Percentiles rank a stretch among this genome's conserved stretches.
These are phyloP conservation scores for Torulaspora pretoriensis DNA, from an alignment of 1,139 yeast genomes.

Conservation along the genomic window DNA sequence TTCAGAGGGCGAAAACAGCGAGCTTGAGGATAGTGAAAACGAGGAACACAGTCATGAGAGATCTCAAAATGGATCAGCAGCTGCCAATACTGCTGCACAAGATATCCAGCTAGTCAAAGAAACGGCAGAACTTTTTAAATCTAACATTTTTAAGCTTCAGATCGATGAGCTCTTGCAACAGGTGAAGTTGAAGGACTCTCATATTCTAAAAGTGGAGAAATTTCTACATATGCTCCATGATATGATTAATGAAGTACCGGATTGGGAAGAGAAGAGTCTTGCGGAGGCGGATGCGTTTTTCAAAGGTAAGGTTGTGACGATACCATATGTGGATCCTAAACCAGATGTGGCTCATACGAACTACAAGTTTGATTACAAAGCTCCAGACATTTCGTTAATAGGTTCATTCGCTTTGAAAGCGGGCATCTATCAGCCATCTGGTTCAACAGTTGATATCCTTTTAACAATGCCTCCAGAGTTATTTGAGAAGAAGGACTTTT, in stretches of 20 bases:
- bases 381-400: constrained; percentile 76
- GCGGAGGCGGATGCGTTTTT: constrained; percentile 52
- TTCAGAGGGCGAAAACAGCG: constrained; percentile 18
- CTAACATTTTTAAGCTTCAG: constrained; percentile 89
- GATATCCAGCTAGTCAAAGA: constrained; percentile 90
- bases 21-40: constrained; percentile 10
- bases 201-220: constrained; percentile 64
- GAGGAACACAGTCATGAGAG: constrained; percentile 14
- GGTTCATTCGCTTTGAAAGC: constrained; percentile 90
- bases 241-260: constrained; percentile 58
- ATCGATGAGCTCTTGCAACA: constrained; percentile 86
- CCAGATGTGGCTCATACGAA: constrained; percentile 56
- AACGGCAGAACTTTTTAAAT: constrained; percentile 88
- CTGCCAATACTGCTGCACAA: constrained; percentile 53
- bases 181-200: constrained; percentile 65
- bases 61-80: constrained; percentile 6
- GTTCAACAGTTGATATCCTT: constrained; percentile 69
- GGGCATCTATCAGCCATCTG: constrained; percentile 60
- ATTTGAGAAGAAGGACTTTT: constrained; percentile 81
- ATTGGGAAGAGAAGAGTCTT: constrained; percentile 48
- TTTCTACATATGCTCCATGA: constrained; percentile 74
- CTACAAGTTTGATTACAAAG: constrained; percentile 62
- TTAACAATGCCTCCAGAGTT: constrained; percentile 73
- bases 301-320: constrained; percentile 48
- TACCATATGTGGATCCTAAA: constrained; percentile 90